Conservation (phyloP, 352 stramenopile genomes). For the Pythium aristosporum region DNA sequence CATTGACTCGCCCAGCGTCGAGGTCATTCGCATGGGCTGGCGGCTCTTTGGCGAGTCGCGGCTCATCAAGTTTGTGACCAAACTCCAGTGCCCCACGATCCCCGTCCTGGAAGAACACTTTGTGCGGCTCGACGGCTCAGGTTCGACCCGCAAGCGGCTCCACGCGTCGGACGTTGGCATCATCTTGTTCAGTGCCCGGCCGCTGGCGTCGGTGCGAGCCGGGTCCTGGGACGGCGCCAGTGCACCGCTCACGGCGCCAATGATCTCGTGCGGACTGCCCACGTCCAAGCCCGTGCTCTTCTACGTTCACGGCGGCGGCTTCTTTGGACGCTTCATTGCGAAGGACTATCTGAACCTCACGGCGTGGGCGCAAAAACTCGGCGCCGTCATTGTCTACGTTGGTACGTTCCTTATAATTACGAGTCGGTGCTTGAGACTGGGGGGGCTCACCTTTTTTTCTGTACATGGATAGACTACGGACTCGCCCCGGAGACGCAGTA, state of each 20-base stretch:
- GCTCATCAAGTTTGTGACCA: slow-evolving; percentile 65
- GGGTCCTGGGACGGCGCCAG: slow-evolving; percentile 71
- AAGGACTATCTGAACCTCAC: slow-evolving; percentile 83
- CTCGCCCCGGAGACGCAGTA: slow-evolving; percentile 84
- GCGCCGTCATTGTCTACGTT: slow-evolving; percentile 87
- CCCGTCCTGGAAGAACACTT: slow-evolving; percentile 69
- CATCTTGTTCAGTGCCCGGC: slow-evolving; percentile 68
- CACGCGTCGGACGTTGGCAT: slow-evolving; percentile 62
- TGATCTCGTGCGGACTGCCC: slow-evolving; percentile 74
- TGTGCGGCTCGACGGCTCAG: slow-evolving; percentile 45
- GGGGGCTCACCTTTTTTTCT: no score
- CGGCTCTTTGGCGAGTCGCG: slow-evolving; percentile 80
- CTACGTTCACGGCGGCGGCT: slow-evolving; percentile 87
- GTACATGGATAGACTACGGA: slow-evolving; percentile 58
- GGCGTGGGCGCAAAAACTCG: slow-evolving; percentile 61
- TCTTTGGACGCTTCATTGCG: slow-evolving; percentile 87
- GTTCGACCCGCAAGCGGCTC: slow-evolving; percentile 32
- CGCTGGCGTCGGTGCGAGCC: slow-evolving; percentile 55
- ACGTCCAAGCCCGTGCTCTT: slow-evolving; percentile 68
- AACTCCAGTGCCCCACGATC: slow-evolving; percentile 61
- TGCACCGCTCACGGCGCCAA: slow-evolving; percentile 48
- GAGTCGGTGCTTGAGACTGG: no score
- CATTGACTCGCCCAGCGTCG: slow-evolving; percentile 81
- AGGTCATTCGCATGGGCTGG: slow-evolving; percentile 85
- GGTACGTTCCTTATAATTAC: slow-evolving; percentile 35